Base-by-base conservation (phyloP, 1,139 yeast genomes). In the Wickerhamiella pararugosa region DNA sequence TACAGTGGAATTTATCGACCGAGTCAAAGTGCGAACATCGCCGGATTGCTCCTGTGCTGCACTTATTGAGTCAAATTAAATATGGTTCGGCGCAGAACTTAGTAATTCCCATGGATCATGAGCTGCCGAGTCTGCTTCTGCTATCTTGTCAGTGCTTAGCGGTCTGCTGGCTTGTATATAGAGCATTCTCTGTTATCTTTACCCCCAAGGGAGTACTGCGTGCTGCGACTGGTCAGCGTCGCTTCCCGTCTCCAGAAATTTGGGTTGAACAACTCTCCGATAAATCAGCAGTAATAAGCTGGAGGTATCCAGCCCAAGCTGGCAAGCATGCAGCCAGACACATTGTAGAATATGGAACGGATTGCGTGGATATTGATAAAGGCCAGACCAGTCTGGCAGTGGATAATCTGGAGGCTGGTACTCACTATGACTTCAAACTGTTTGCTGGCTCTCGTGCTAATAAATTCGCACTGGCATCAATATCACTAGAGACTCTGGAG, bases 251-350 rank as follows among this genome's bases (percentile, higher is more conserved):
- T 7, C 41, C 41, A 6, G 41, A 38, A 7, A 10, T 38, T 1
- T 32, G 36, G 8, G 41, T 38, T 3, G 41, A 38, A 8, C 41
- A 38, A 11, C 33, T 38, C 15, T 29, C 32, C 27, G 25, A 15
- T 10, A n/a, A 32, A n/a, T 30, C 33, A 10, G 41, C 41, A 7
- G 41, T 36, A 5, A 33, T 38, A n/a, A 25, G 41, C 11, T 38
- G 41, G 41, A 35, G 41, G n/a, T 38, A 38, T 28, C 41, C 41
- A 3, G 41, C 41, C 9, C 41, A 38, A 8, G 36, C 41, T 15
- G 21, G 21, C 8, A 35, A 35, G 15, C 41, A 38, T 27, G 41
- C 41, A 5, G 36, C 41, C 7, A 32, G 29, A 29, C 41, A 38
- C 11, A 30, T 33, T 7, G 35, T 38, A 2, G 36, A 38, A 31